phyloP scores from a whole-genome alignment of 148 eudicot species.

The Selenicereus undatus region DNA sequence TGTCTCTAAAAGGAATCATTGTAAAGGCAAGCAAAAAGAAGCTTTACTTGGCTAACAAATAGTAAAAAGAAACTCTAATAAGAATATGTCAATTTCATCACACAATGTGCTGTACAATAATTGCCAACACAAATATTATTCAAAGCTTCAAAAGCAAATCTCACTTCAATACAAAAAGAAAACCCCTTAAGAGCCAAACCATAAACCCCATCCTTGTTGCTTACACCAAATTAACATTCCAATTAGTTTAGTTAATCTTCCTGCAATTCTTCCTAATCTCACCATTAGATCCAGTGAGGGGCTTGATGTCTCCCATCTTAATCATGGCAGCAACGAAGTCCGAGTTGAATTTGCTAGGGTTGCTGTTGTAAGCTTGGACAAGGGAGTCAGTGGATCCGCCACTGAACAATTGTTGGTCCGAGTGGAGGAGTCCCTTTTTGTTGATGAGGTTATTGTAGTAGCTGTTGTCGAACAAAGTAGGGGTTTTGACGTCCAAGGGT shows the following conservation, averaged over 20 bases:
- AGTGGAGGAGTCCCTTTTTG: conserved; percentile 51
- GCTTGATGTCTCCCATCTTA: conserved; percentile 61
- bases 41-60: too few relatives aligned
- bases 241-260: conserved; percentile 31
- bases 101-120: background rate
- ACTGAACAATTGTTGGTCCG: conserved; percentile 57
- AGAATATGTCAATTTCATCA: background rate
- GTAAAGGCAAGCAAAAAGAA: too few relatives aligned
- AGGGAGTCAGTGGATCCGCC: conserved; percentile 51
- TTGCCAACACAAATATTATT: background rate
- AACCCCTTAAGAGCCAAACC: background rate
- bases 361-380: conserved; percentile 31
- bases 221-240: background rate
- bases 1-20: too few relatives aligned
- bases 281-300: conserved; percentile 57
- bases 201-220: background rate
- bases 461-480: conserved; percentile 41
- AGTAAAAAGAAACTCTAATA: too few relatives aligned
- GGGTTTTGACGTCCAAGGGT: conserved; percentile 52
- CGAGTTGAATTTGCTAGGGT: conserved; percentile 25
- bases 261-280: conserved; percentile 70
- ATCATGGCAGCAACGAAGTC: conserved; percentile 54
- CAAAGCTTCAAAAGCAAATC: background rate
- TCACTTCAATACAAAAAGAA: background rate
- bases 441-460: conserved; percentile 44